A percentile compares a stretch with the other conserved stretches of the same genome.
Evolutionary conservation across 805 yeast species (phyloP).

Genomic region (Wickerhamiella kurtzmanii): DNA sequence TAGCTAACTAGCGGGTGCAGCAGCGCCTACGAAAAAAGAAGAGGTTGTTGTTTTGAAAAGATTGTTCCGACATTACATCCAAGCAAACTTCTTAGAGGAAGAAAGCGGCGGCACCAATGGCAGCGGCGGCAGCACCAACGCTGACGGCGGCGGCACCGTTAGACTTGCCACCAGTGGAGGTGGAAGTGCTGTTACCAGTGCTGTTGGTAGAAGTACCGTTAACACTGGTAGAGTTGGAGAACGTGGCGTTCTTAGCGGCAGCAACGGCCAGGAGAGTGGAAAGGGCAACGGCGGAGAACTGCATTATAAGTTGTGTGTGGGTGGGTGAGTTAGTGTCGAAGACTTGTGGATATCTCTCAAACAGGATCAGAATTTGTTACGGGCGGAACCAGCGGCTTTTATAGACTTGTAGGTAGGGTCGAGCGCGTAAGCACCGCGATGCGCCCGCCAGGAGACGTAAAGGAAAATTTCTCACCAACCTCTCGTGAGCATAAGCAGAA

Average conservation of each 20-base stretch:
- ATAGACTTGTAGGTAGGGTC: too few species aligned
- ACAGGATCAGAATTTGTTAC: too few species aligned
- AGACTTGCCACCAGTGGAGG: conserved; percentile 2
- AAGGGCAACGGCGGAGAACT: conserved; percentile 14
- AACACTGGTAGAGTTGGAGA: conserved; percentile 1
- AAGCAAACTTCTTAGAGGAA: conserved; percentile 9
- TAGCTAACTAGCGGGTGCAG: too few species aligned
- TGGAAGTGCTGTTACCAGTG: neutral
- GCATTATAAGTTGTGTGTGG: conserved; percentile 9
- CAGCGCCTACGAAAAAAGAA: too few species aligned
- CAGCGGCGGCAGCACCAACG: conserved; percentile 17
- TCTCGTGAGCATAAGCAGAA: too few species aligned
- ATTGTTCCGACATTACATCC: too few species aligned
- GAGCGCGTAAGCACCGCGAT: neutral
- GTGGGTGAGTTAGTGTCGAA: neutral
- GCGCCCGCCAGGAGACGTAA: neutral
- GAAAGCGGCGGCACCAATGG: conserved; percentile 17
- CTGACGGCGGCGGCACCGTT: conserved; percentile 8
- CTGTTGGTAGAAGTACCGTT: conserved; percentile 1
- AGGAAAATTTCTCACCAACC: too few species aligned
- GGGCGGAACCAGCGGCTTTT: neutral
- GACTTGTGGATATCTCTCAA: neutral
- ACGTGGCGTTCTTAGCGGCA: conserved; percentile 7
- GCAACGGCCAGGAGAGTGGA: conserved; percentile 13
- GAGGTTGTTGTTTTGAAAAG: too few species aligned